Conservation (phyloP, 2,329 filamentous ascomycete genomes). For the Cordyceps cateniannulata region DNA sequence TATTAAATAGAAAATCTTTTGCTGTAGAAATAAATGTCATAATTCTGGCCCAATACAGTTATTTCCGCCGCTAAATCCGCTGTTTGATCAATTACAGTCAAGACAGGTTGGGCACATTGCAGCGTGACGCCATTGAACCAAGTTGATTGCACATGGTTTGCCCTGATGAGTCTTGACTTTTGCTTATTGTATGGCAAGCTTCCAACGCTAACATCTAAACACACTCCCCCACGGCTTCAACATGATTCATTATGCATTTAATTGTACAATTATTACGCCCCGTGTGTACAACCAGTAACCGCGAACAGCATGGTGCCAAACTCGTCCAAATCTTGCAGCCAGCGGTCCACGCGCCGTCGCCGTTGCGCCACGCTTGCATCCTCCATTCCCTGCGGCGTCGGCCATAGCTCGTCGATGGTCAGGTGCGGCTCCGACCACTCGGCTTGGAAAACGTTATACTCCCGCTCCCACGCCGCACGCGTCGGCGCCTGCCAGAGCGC, state of each 20-base stretch:
- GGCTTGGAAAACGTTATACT: conserved; percentile 35
- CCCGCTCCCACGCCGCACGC: conserved; percentile 33
- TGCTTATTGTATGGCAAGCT: no score
- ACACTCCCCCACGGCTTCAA: no score
- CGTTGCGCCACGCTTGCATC: conserved; percentile 24
- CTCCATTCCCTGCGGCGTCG: conserved; percentile 25
- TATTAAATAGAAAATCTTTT: neutral
- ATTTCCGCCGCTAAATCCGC: neutral
- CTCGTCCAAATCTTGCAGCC: conserved; percentile 45
- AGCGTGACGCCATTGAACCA: no score
- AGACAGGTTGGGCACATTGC: no score
- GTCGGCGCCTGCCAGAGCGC: conserved; percentile 35
- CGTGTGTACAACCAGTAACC: conserved; percentile 40
- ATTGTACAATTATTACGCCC: conserved; percentile 4
- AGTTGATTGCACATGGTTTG: no score
- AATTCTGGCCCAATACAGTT: neutral
- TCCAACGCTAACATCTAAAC: no score
- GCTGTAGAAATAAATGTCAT: neutral
- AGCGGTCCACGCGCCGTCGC: conserved; percentile 36
- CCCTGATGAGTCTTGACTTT: no score
- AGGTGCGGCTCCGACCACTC: conserved; percentile 36
- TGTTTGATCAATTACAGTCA: neutral
- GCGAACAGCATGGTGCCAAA: conserved; percentile 48
- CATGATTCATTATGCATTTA: neutral
- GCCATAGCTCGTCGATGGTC: conserved; percentile 46